These are phyloP conservation scores for Debaryomyces sp. DNA, from an alignment of 1,139 yeast species.

Conservation along the genomic window DNA sequence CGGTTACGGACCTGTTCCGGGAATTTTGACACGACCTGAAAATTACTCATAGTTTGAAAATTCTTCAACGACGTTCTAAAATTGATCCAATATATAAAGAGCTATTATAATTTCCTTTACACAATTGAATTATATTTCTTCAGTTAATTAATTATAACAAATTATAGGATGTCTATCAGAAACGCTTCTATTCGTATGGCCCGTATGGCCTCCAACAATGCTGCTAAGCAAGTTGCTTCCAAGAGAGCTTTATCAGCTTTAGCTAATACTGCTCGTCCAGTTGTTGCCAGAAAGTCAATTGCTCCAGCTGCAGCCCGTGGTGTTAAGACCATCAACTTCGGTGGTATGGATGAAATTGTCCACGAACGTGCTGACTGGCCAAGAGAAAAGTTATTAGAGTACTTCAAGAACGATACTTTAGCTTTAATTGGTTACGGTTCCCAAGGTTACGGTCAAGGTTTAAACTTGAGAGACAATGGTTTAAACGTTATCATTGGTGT, in stretches of 20 bases:
- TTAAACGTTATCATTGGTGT: constrained; percentile 97
- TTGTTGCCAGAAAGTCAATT: constrained; percentile 38
- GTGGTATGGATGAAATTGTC: constrained; percentile 92
- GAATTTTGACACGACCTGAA: constrained; percentile 1
- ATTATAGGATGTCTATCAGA: constrained; percentile 58
- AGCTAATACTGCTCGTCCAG: constrained; percentile 52
- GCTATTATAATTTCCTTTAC: constrained; percentile 4
- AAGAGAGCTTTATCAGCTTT: constrained; percentile 71
- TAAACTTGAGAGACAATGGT: constrained; percentile 98
- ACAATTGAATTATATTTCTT: constrained; percentile 2
- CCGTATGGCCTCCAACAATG: constrained; percentile 56
- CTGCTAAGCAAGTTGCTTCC: constrained; percentile 53
- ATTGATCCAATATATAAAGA: constrained; percentile 1
- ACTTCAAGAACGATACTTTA: constrained; percentile 96
- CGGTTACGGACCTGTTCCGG: constrained; percentile 14
- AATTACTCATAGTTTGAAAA: constrained; percentile 9
- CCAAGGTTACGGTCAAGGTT: constrained; percentile 99
- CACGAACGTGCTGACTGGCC: constrained; percentile 99
- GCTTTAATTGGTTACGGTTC: constrained; percentile 99
- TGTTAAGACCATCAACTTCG: constrained; percentile 94
- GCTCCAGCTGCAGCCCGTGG: constrained; percentile 67
- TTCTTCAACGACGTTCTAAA: constrained; percentile 5
- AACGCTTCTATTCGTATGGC: constrained; percentile 64
- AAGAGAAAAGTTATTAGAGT: constrained; percentile 90
- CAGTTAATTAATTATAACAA: constrained; percentile 5